A percentile compares a stretch with the other conserved stretches of the same genome.
Conservation (phyloP, 371 early-diverging fungal genomes). For the Actinomortierella wolfii region DNA sequence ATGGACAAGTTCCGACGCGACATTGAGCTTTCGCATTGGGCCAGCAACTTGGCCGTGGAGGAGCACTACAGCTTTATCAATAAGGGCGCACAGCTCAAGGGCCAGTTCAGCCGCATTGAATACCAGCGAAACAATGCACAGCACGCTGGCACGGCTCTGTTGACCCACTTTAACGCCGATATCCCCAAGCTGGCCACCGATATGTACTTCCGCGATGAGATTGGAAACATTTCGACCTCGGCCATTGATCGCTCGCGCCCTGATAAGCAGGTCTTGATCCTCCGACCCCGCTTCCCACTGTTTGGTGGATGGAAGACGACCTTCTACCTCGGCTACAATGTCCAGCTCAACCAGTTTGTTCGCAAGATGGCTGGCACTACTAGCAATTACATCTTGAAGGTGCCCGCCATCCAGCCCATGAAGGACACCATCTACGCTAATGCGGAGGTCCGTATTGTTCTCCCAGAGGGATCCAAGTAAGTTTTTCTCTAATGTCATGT, state of each 20-base stretch:
- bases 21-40: slow-evolving; percentile 88
- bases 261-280: slow-evolving; percentile 60
- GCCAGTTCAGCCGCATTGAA: slow-evolving; percentile 77
- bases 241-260: slow-evolving; percentile 55
- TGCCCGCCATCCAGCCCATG: slow-evolving; percentile 73
- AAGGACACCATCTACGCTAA: slow-evolving; percentile 66
- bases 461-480: slow-evolving; percentile 94
- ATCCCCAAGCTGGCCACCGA: slow-evolving; percentile 70
- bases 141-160: slow-evolving; percentile 39
- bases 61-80: slow-evolving; percentile 86
- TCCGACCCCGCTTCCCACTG: slow-evolving; percentile 90
- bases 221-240: slow-evolving; percentile 97
- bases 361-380: slow-evolving; percentile 49
- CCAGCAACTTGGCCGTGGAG: slow-evolving; percentile 77
- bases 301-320: slow-evolving; percentile 96
- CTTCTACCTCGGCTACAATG: slow-evolving; percentile 92
- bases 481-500: slow-evolving; percentile 13
- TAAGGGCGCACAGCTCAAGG: slow-evolving; percentile 81
- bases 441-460: slow-evolving; percentile 71
- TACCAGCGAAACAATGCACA: slow-evolving; percentile 55
- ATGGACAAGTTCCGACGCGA: slow-evolving; percentile 70
- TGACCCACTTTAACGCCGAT: slow-evolving; percentile 51
- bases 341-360: slow-evolving; percentile 62
- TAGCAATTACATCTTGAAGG: slow-evolving; percentile 61
- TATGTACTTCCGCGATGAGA: slow-evolving; percentile 89